Evolutionary conservation across 345 rosid species (phyloP), one percentile per base, ranked within the genome.

Genomic region (Gossypium turneri): DNA sequence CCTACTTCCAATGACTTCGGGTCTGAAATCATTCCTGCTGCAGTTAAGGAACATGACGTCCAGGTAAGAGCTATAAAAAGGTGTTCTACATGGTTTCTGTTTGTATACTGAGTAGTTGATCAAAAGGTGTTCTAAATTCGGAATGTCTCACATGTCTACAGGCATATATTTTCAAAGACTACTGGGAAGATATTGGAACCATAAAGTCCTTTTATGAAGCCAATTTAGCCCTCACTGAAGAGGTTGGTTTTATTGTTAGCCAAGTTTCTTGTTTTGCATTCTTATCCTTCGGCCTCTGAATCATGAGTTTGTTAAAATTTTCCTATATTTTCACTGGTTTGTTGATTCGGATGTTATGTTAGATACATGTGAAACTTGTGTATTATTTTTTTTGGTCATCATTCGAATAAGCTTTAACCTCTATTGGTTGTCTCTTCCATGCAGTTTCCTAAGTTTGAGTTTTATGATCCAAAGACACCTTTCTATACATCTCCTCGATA

Each of bases 101-200:
- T 62, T 79, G 12, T 50, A 19, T 58, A 34, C 27, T 65, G 25
- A 29, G 50, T 22, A 48, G 9, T 27, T 53, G 41, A 17, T 34
- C 20, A 19, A 70, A 76, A 3, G 24, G 20, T 17, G 13, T 3
- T 0, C 45, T 62, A 41, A 13, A 55, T n/a, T 55, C 12, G n/a
- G 59, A 55, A 55, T 55, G 24, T 52, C 51, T 48, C 70, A 63
- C 70, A 27, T 77, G 27, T 78, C 61, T 29, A 65, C 81, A 94
- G 98, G 92, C 86, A 55, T 94, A 90, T 81, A 61, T 86, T n/a
- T 94, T 86, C 79, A 81, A 83, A 84, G 98, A 94, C 81, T 94
- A 94, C 74, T 94, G 97, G 95, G 97, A 94, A 77, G 98, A 94
- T 67, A 94, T 94, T 12, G 98, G 98, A 82, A 94, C 97, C 20